phyloP scores from a whole-genome alignment of 805 yeast species.

The Nakazawaea wyomingensis region DNA sequence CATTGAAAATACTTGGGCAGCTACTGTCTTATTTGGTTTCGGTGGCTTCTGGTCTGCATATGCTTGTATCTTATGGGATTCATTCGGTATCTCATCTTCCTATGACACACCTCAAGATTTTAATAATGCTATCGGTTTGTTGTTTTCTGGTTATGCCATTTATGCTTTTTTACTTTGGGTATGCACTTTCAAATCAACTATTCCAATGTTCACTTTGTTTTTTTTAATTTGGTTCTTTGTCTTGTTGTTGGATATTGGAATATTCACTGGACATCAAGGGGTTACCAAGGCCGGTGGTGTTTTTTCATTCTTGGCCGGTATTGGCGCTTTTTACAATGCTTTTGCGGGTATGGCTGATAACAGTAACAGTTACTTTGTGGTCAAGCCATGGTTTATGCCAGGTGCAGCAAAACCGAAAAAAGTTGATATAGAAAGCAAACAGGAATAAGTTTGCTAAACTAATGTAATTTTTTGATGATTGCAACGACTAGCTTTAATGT shows the following conservation, averaged over 20 bases:
- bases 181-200: conserved; percentile 44
- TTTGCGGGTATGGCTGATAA: conserved; percentile 43
- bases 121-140: conserved; percentile 41
- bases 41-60: conserved; percentile 54
- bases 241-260: conserved; percentile 38
- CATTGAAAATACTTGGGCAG: conserved; percentile 52
- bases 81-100: conserved; percentile 36
- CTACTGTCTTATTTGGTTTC: conserved; percentile 45
- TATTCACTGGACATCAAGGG: conserved; percentile 30
- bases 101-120: conserved; percentile 25
- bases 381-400: conserved; percentile 47
- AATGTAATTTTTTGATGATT: not conserved
- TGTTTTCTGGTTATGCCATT: conserved; percentile 46
- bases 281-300: conserved; percentile 43
- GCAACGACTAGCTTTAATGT: not conserved
- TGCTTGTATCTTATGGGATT: conserved; percentile 38
- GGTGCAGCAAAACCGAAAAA: conserved; percentile 39
- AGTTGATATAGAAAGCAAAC: conserved; percentile 7
- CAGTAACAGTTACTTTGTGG: conserved; percentile 52
- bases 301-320: conserved; percentile 37
- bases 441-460: no score
- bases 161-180: conserved; percentile 42
- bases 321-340: conserved; percentile 41
- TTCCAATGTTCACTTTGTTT: conserved; percentile 34
- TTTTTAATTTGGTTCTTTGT: conserved; percentile 41